Conservation (phyloP, 2,329 filamentous ascomycete genomes). For the Beauveria asiatica region DNA sequence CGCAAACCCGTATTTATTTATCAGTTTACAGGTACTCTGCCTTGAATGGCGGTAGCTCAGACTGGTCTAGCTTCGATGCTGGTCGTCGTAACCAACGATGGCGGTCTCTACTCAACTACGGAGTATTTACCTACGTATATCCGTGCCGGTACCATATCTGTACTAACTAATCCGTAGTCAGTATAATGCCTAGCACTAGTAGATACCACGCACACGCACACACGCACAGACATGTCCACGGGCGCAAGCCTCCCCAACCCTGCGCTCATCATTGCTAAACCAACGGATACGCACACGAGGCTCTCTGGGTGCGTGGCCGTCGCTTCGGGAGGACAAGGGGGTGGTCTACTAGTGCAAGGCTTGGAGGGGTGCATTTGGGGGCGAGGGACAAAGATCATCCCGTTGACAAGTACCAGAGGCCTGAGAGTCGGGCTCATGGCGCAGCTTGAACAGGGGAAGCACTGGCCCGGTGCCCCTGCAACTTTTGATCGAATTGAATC, state of each 20-base stretch:
- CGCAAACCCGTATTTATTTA: background rate
- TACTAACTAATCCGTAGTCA: too few species aligned
- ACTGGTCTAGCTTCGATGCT: background rate
- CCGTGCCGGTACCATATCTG: too few species aligned
- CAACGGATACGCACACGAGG: background rate
- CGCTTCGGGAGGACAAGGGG: background rate
- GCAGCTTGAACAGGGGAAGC: background rate
- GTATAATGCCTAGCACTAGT: background rate
- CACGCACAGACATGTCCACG: background rate
- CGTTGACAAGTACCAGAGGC: background rate
- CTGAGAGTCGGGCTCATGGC: background rate
- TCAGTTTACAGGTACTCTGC: background rate
- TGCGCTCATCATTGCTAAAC: background rate
- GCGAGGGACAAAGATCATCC: conserved; percentile 3
- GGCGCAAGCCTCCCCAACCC: background rate
- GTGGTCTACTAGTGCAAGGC: background rate
- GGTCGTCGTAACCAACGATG: background rate
- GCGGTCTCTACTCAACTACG: too few species aligned
- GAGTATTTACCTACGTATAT: too few species aligned
- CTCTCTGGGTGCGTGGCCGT: background rate
- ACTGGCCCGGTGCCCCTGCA: background rate
- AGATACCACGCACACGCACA: too few species aligned
- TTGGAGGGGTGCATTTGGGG: conserved; percentile 1
- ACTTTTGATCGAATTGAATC: conserved; percentile 4
- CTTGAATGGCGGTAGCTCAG: background rate